These are phyloP conservation scores for Bonia amplexicaulis DNA, from an alignment of 176 grass and related monocot genomes.

Conservation along the genomic window DNA sequence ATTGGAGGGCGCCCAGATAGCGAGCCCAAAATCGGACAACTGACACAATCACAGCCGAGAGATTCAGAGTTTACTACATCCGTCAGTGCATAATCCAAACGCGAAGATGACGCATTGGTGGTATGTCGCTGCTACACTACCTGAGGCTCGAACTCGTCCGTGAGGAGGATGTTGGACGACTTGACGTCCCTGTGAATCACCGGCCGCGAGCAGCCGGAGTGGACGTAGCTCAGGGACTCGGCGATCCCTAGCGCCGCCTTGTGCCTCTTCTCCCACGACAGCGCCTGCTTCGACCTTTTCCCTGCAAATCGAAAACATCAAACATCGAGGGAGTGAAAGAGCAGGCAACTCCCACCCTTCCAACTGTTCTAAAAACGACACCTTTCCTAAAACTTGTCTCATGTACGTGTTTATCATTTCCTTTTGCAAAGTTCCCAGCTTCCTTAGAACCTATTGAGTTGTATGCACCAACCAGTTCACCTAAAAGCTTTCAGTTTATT, in stretches of 20 bases:
- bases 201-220: slow-evolving; percentile 52
- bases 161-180: slow-evolving; percentile 95
- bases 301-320: slow-evolving; percentile 29
- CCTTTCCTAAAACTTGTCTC: background rate
- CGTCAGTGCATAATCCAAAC: background rate
- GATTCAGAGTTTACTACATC: background rate
- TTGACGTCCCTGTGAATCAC: slow-evolving; percentile 96
- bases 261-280: slow-evolving; percentile 74
- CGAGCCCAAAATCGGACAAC: slow-evolving; percentile 97
- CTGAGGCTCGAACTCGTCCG: slow-evolving; percentile 66
- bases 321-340: background rate
- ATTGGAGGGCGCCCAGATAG: slow-evolving; percentile 70
- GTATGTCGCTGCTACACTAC: background rate
- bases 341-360: background rate
- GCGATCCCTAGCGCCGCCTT: slow-evolving; percentile 65
- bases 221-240: slow-evolving; percentile 72
- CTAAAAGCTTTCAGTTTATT: too few species aligned
- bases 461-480: too few species aligned
- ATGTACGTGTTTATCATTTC: background rate
- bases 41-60: background rate
- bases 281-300: slow-evolving; percentile 34
- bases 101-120: background rate
- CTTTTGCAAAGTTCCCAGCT: background rate
- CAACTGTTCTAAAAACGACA: slow-evolving; percentile 28
- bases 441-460: slow-evolving; percentile 1